phyloP scores from a whole-genome alignment of 768 basidiomycete species.

The Fistulinella prunicolor region DNA sequence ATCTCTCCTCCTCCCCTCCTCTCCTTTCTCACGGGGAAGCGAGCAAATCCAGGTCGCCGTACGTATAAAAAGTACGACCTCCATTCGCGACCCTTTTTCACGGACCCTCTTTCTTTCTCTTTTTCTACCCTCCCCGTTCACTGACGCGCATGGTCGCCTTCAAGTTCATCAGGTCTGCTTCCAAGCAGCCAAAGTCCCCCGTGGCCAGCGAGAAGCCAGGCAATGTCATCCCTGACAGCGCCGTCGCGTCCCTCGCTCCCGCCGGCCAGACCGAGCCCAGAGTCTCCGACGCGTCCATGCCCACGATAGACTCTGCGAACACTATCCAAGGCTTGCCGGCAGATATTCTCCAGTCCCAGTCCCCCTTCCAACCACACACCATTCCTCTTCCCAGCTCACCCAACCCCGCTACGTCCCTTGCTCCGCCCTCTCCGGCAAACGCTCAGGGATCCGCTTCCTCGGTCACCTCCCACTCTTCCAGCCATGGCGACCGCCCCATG shows the following conservation, averaged over 20 bases:
- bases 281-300: conserved; percentile 18
- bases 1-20: not conserved
- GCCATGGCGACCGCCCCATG: conserved; percentile 15
- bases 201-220: not conserved
- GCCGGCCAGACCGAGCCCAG: conserved; percentile 8
- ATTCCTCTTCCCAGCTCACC: conserved; percentile 20
- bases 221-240: conserved; percentile 2
- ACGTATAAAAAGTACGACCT: conserved; percentile 26
- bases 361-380: conserved; percentile 1
- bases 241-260: not conserved
- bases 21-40: conserved; percentile 31
- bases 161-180: conserved; percentile 12
- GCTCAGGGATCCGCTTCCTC: conserved; percentile 7
- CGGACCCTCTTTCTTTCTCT: not conserved
- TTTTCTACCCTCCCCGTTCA: not conserved
- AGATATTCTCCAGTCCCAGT: not conserved
- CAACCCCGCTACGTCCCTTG: conserved; percentile 15
- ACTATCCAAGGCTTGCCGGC: conserved; percentile 19
- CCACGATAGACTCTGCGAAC: conserved; percentile 22
- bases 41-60: conserved; percentile 12
- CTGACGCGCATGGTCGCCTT: conserved; percentile 24
- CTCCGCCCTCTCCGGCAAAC: conserved; percentile 13
- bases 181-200: conserved; percentile 10
- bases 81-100: conserved; percentile 9
- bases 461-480: conserved; percentile 14